Conservation (phyloP, 2,329 filamentous ascomycete genomes). For the Hypoxylon sp. region DNA sequence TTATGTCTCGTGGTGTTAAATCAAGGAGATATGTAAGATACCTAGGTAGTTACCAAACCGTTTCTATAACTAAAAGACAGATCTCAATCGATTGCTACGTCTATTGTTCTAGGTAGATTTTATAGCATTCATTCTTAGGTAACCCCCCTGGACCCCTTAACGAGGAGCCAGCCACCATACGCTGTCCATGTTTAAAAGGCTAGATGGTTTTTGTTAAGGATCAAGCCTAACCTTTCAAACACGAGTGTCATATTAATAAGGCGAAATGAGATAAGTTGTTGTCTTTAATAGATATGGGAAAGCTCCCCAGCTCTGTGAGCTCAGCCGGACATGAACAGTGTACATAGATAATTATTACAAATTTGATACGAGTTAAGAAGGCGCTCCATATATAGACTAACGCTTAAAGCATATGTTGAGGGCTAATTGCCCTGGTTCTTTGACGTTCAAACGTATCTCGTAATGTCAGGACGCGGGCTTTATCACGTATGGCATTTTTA, state of each 20-base stretch:
- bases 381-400: neutral
- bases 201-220: neutral
- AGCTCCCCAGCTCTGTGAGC: no score
- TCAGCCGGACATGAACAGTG: no score
- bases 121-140: neutral
- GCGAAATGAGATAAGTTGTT: neutral
- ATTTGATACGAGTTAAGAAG: neutral
- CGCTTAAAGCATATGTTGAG: neutral
- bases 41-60: neutral
- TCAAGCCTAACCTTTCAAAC: no score
- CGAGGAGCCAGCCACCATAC: neutral
- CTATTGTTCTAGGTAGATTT: neutral
- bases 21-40: neutral
- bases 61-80: neutral
- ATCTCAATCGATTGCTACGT: neutral
- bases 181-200: neutral
- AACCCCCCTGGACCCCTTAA: neutral
- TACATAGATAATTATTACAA: neutral
- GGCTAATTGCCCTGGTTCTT: neutral
- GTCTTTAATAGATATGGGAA: neutral
- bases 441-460: neutral
- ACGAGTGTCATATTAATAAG: neutral
- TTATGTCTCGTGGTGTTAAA: neutral
- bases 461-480: neutral
- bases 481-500: neutral